Percentiles rank a stretch among this genome's conserved stretches.
These are phyloP conservation scores for Metarhizium guizhouense DNA, from an alignment of 2,329 filamentous ascomycete genomes.

Conservation along the genomic window DNA sequence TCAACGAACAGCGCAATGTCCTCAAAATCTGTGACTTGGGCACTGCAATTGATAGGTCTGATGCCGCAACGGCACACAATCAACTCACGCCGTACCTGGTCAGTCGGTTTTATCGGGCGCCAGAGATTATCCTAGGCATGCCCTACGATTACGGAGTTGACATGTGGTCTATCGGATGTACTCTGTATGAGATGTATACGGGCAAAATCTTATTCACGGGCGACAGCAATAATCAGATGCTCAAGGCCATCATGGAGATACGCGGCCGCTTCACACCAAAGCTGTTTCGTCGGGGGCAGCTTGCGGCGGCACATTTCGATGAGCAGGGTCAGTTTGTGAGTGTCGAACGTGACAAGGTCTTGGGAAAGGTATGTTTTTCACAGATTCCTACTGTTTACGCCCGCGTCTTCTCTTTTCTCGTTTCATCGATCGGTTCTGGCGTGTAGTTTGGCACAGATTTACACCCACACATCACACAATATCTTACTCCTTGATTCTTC, in stretches of 20 bases:
- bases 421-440: neutral
- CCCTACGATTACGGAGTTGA: slow-evolving; percentile 91
- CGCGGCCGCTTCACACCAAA: slow-evolving; percentile 87
- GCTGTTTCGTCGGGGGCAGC: slow-evolving; percentile 72
- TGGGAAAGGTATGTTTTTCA: slow-evolving; percentile 58
- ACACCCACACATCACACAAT: neutral
- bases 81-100: slow-evolving; percentile 93
- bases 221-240: slow-evolving; percentile 96
- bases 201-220: slow-evolving; percentile 96
- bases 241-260: slow-evolving; percentile 91
- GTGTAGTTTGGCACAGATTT: neutral
- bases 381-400: slow-evolving; percentile 9
- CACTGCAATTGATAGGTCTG: slow-evolving; percentile 85
- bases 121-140: slow-evolving; percentile 96
- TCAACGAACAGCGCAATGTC: slow-evolving; percentile 72
- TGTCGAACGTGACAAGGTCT: slow-evolving; percentile 78
- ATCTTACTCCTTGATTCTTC: neutral
- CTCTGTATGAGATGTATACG: slow-evolving; percentile 92
- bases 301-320: slow-evolving; percentile 74
- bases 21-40: slow-evolving; percentile 96
- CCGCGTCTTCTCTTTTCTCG: neutral
- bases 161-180: slow-evolving; percentile 97
- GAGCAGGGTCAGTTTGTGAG: slow-evolving; percentile 76
- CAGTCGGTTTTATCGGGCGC: slow-evolving; percentile 93
- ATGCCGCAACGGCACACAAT: slow-evolving; percentile 60